Base-by-base conservation (phyloP, 371 early-diverging fungal genomes). In the Rhizopus stolonifer region DNA sequence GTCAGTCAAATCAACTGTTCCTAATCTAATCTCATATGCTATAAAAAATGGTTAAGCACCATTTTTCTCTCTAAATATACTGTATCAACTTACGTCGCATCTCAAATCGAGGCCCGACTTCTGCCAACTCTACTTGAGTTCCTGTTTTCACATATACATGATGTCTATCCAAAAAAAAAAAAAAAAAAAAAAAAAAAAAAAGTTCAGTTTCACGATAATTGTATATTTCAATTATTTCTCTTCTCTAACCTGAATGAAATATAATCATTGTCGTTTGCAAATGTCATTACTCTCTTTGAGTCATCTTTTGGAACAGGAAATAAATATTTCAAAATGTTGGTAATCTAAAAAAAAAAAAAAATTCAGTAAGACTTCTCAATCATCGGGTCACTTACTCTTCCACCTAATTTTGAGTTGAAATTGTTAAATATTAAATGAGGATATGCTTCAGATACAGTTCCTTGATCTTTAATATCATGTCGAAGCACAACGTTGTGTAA, bases 281-380 rank as follows among this genome's bases (percentile, higher is more conserved):
- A 99, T 4, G 98, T 94, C 89, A 98, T 93, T 34, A 95, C 93
- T 26, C 97, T 87, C 74, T 94, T 94, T 64, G 87, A 85, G 62
- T 98, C 98, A 51, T 87, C 91, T 78, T 95, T 98, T 15, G 98
- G 99, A 19, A 97, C 94, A 2, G 98, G 96, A 75, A 97, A 98
- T 58, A 98, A 76, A 66, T 90, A 93, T 72, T 95, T 96, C 42
- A 98, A 71, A 39, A 97, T 91, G 69, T 88, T 94, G 44, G 83
- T 81, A 31, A 89, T 82, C 87, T 87, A 68, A 0, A 42, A 10
- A 34, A 18, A 1, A 21, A 15, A 47, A 19, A 1, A 32, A 45
- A 46, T 3, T 18, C 25, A 17, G 9, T 11, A n/a, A n/a, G 23
- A 1, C n/a, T 19, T 15, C 9, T 8, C n/a, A 29, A 29, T 18